A percentile compares a stretch with the other conserved stretches of the same genome.
Conservation (phyloP, 208 protist species). For the Phytomonas sp. region DNA sequence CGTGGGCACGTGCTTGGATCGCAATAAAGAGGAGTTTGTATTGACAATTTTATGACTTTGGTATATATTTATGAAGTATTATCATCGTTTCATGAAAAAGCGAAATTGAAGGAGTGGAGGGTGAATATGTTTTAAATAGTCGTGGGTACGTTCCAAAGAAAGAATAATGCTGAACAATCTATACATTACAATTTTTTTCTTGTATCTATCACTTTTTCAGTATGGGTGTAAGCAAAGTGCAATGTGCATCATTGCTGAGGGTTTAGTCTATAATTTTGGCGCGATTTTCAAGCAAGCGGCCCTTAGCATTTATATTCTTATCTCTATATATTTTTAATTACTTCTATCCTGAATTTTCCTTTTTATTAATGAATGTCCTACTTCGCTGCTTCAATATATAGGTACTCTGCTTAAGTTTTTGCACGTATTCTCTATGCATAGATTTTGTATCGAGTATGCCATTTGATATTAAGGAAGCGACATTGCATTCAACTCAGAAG, state of each 20-base stretch:
- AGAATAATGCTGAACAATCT: neutral
- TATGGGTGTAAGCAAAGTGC: neutral
- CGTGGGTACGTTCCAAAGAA: neutral
- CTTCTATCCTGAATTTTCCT: neutral
- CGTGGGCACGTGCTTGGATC: slow-evolving; percentile 19
- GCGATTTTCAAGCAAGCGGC: neutral
- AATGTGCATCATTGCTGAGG: neutral
- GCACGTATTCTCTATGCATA: neutral
- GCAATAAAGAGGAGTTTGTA: slow-evolving; percentile 12
- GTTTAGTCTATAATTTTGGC: slow-evolving; percentile 4
- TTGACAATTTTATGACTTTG: neutral
- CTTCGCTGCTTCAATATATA: neutral
- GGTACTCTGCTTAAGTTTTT: neutral
- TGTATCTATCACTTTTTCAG: slow-evolving; percentile 1
- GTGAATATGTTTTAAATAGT: neutral
- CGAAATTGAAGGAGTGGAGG: neutral
- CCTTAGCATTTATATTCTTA: slow-evolving; percentile 9
- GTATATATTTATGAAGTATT: neutral
- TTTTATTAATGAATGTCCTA: neutral
- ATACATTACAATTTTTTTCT: neutral
- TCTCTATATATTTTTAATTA: neutral
- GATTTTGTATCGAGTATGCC: slow-evolving; percentile 26
- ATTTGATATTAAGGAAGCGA: slow-evolving; percentile 42
- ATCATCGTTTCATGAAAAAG: neutral
- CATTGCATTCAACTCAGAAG: slow-evolving; percentile 48